Evolutionary conservation across 2,329 filamentous ascomycete species (phyloP).

Genomic region (Aspergillus brunneoviolaceus): DNA sequence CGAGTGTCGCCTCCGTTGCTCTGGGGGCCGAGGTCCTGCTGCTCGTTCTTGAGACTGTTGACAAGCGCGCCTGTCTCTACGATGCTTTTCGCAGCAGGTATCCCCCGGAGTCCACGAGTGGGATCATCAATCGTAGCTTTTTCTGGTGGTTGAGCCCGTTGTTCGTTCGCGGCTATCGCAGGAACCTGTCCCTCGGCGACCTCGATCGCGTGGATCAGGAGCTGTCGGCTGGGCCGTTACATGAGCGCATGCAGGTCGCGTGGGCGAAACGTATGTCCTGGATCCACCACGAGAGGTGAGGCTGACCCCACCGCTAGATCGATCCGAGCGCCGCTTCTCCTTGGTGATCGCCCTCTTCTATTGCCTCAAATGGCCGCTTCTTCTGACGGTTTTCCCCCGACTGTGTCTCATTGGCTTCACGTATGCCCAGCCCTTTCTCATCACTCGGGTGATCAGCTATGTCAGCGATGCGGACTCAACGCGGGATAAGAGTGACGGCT

Average conservation of each 20-base stretch:
- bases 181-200: background rate
- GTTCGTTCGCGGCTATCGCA: constrained; percentile 24
- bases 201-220: too few relatives aligned
- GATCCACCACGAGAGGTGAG: background rate
- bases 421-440: constrained; percentile 23
- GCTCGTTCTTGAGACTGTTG: too few relatives aligned
- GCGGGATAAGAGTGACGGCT: constrained; percentile 23
- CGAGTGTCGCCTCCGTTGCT: too few relatives aligned
- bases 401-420: constrained; percentile 21
- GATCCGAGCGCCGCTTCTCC: background rate
- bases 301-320: background rate
- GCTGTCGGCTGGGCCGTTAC: too few relatives aligned
- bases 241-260: too few relatives aligned
- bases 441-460: constrained; percentile 8
- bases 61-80: too few relatives aligned
- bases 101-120: constrained; percentile 23
- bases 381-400: constrained; percentile 16
- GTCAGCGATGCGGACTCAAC: background rate
- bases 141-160: constrained; percentile 39
- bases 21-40: too few relatives aligned
- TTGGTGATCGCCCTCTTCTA: constrained; percentile 12
- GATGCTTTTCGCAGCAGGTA: background rate
- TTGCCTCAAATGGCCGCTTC: constrained; percentile 12
- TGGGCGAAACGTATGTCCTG: too few relatives aligned
- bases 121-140: constrained; percentile 28